Evolutionary conservation across 1,139 yeast species (phyloP).

Genomic region (Hanseniaspora sp.): DNA sequence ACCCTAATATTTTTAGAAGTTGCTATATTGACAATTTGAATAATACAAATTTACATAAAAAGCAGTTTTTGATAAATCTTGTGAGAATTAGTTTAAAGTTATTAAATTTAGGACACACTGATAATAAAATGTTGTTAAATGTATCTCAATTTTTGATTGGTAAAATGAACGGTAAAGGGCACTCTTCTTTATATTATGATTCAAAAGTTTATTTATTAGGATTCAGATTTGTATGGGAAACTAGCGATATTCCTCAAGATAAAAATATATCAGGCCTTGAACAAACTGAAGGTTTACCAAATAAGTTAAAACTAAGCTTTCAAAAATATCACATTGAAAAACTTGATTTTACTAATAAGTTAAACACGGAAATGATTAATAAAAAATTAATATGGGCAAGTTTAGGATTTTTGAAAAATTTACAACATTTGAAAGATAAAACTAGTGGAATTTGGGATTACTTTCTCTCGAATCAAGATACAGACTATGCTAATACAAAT

Average conservation of each 20-base stretch:
- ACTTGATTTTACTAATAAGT: slow-evolving; percentile 13
- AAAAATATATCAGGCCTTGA: slow-evolving; percentile 22
- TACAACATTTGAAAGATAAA: not conserved
- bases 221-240: slow-evolving; percentile 60
- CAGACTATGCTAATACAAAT: not conserved
- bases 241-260: slow-evolving; percentile 43
- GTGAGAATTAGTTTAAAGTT: slow-evolving; percentile 41
- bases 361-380: slow-evolving; percentile 6
- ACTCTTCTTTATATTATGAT: slow-evolving; percentile 78
- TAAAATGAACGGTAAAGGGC: slow-evolving; percentile 88
- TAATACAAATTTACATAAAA: slow-evolving; percentile 35
- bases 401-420: slow-evolving; percentile 7
- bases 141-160: slow-evolving; percentile 77
- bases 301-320: not conserved
- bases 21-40: slow-evolving; percentile 58
- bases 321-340: slow-evolving; percentile 13
- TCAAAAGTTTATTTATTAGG: slow-evolving; percentile 76
- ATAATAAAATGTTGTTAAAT: slow-evolving; percentile 70
- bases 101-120: slow-evolving; percentile 56
- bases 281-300: slow-evolving; percentile 22
- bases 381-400: slow-evolving; percentile 14
- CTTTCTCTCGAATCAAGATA: not conserved
- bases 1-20: slow-evolving; percentile 82
- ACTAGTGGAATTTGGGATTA: not conserved
- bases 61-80: slow-evolving; percentile 43